Percentiles rank a stretch among this genome's conserved stretches.
These are phyloP conservation scores for Zoysia matrella DNA, from an alignment of 202 grass and related monocot species.

Conservation along the genomic window DNA sequence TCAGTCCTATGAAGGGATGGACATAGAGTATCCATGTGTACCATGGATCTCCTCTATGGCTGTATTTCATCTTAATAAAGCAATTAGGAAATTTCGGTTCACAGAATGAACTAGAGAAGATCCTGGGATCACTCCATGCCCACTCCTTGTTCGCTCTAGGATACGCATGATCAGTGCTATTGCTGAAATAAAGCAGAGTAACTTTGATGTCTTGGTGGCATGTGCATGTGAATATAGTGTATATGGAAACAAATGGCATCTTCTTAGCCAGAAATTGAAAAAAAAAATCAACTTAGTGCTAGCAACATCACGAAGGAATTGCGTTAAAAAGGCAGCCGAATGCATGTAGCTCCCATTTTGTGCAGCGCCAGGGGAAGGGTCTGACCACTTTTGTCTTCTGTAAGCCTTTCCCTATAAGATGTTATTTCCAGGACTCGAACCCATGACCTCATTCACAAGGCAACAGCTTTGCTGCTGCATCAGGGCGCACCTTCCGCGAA, in stretches of 20 bases:
- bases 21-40: background rate
- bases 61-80: background rate
- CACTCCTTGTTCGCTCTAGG: background rate
- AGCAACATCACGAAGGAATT: background rate
- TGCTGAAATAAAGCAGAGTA: background rate
- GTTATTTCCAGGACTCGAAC: too few species aligned
- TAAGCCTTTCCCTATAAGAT: too few species aligned
- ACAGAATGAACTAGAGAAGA: too few species aligned
- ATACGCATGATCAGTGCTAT: background rate
- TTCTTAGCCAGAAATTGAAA: slow-evolving; percentile 20
- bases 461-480: too few species aligned
- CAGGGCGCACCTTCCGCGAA: too few species aligned
- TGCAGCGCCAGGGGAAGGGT: too few species aligned
- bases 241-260: background rate
- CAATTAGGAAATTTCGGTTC: too few species aligned
- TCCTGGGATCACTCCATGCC: background rate
- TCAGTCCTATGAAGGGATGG: background rate
- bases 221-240: background rate
- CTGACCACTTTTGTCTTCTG: too few species aligned
- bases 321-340: too few species aligned
- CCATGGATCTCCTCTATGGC: background rate
- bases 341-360: too few species aligned
- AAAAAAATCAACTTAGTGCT: background rate
- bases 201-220: background rate
- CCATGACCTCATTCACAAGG: too few species aligned